Base-by-base conservation (phyloP, 768 basidiomycete genomes). In the Collybiopsis luxurians region DNA sequence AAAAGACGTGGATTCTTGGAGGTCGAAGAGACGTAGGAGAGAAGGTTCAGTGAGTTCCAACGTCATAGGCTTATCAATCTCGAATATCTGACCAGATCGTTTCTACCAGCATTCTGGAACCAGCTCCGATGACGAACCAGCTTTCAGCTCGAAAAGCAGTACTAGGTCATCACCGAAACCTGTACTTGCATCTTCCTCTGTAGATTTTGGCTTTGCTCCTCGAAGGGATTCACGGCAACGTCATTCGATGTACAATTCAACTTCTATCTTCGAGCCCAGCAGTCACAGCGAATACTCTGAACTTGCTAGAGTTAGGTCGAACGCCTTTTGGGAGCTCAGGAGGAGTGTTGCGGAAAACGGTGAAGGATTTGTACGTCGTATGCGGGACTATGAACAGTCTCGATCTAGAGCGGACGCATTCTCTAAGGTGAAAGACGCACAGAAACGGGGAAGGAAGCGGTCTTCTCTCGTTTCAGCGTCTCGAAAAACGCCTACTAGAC, bases 351-450 rank as follows among this genome's bases (percentile, higher is more conserved):
- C 76, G 27, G 81, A 87, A 61, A 83, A 75, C 60, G 86, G 85
- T 19, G 87, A 90, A 61, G 82, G 84, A 6, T 77, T 90, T 47
- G 78, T 90, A 12, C 79, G 75, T 55, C 83, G 85, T 51, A 90
- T 90, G 88, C 85, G 85, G 55, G 83, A 88, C 60, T 86, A 84
- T 65, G 88, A 90, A 67, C 70, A 75, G 48, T 74, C 76, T 24
- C 75, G 82, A 55, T 79, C 79, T 36, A 71, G 71, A 57, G 71
- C 72, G 31, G 71, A 67, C 50, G 65, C 70, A 13, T 69, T 72
- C 55, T 68, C 68, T 34, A 75, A 74, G 42, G 68, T 73, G 53
- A 76, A 74, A 50, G 73, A 74, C 21, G 57, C 69, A 24, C 73
- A 75, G 56, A 74, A 69, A 63, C 73, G 77, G 58, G 75, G 75